Base-by-base conservation (phyloP, 2,329 filamentous ascomycete genomes). In the Anthostomella pinea region DNA sequence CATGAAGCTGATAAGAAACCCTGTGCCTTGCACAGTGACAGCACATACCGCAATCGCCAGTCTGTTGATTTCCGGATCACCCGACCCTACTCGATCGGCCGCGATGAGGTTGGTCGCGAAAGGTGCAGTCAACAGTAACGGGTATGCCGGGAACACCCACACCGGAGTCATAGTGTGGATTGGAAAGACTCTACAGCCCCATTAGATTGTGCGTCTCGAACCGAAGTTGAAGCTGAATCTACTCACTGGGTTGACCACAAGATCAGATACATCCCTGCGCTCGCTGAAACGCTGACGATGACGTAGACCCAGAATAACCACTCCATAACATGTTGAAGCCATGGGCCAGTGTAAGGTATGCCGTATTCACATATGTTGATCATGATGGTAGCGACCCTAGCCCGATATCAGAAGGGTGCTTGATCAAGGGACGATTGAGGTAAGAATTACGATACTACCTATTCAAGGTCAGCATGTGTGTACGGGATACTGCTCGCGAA, bases 91-190 rank as follows among this genome's bases (percentile, higher is more conserved):
- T 6, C 52, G 47, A 7, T 67, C 64, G 6, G 68, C 63, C 28
- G 60, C 53, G 41, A 79, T 71, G 19, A 79, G 63, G 31, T 69
- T 79, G 13, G 75, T 74, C 11, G 83, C 87, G 49, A 89, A 80
- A 0, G 87, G 83, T 0, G 83, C 87, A 15, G 84, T 79, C 7
- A 93, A 77, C 3, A 94, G 73, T 15, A 93, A 70, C 1, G 87
- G 86, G 47, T 94, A 94, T 1, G 84, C 86, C 0, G 87, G 87
- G 48, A 93, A 93, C 36, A 91, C 88, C 87, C 87, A 93, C 13
- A 88, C 80, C 0, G 87, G 87, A 0, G 87, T 93, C 87, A 94
- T 93, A 34, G 81, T 81, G 21, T 86, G 83, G 30, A 93, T 86
- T 0, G 87, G 72, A 31, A 73, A 73, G 17, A 67, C 65, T 62